Base-by-base conservation (phyloP, 2,329 filamentous ascomycete species). In the Hypoxylon sp. region DNA sequence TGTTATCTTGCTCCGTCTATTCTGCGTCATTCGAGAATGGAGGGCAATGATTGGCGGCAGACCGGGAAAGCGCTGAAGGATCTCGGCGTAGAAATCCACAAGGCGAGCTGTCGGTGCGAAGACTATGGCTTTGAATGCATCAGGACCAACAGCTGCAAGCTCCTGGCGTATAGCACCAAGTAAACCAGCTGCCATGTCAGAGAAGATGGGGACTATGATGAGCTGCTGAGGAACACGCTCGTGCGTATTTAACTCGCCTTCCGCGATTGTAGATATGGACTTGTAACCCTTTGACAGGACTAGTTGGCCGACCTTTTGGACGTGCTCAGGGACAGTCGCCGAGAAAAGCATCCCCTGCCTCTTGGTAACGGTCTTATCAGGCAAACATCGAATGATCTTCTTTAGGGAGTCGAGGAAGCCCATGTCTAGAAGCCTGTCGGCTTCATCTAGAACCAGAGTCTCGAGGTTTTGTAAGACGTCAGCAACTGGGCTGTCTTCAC, bases 381-480 rank as follows among this genome's bases (percentile, higher is more conserved):
- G 93, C 3, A 97, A 83, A 10, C 89, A 87, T 71, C 86, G 84
- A 19, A 97, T 84, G 65, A 97, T 94, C 73, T 93, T 91, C 77
- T 91, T 89, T 2, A 97, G 84, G 9, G 91, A 89, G 2, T 89
- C 89, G n/a, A 93, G 89, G 76, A 97, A 97, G 72, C 95, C 93
- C 77, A 94, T 89, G 76, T 97, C 93, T 2, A 97, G 87, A 41
- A 97, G 86, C 36, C 92, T 84, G 75, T 96, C 93, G 28, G 93
- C 93, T 81, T 95, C 93, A 72, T 95, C 93, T 77, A 96, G 90
- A 17, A 96, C 92, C 3, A 96, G 82, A 68, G 92, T 94, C 76
- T 94, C 92, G 38, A 97, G 80, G 38, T 85, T 81, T 51, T 88
- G 85, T 59, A 97, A 84, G 72, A 89, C 90, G 69, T 89, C 86